Conservation (phyloP, 2,329 filamentous ascomycete species). For the Penicillium sumatraense region DNA sequence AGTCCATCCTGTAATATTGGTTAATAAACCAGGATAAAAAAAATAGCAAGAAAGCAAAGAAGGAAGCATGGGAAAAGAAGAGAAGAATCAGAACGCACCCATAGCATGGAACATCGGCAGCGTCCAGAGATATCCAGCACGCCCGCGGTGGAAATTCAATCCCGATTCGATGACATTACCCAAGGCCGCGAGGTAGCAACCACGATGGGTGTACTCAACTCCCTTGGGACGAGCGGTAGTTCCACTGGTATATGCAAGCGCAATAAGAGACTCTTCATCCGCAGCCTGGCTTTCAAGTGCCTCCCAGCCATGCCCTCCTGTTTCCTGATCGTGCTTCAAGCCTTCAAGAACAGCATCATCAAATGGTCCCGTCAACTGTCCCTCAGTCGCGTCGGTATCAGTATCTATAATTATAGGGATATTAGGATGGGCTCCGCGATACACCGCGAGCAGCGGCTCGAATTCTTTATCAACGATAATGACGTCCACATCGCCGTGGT, state of each 20-base stretch:
- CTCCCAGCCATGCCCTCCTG: slow-evolving; percentile 73
- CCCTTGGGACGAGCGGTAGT: slow-evolving; percentile 93
- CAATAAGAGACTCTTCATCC: slow-evolving; percentile 80
- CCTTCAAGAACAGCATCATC: slow-evolving; percentile 84
- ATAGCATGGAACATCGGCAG: slow-evolving; percentile 81
- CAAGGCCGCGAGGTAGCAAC: slow-evolving; percentile 81
- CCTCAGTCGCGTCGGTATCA: slow-evolving; percentile 79
- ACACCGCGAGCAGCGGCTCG: slow-evolving; percentile 69
- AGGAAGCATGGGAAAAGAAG: not conserved
- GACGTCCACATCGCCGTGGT: slow-evolving; percentile 81
- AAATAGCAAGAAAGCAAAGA: not conserved
- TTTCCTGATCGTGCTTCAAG: slow-evolving; percentile 69
- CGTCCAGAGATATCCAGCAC: slow-evolving; percentile 88
- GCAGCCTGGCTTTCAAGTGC: slow-evolving; percentile 71
- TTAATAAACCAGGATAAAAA: too few relatives aligned
- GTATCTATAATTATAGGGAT: slow-evolving; percentile 79
- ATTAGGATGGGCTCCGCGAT: slow-evolving; percentile 62
- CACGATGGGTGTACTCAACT: slow-evolving; percentile 87
- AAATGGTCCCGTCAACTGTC: slow-evolving; percentile 76
- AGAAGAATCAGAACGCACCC: slow-evolving; percentile 45
- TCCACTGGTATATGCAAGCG: slow-evolving; percentile 90
- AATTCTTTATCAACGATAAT: slow-evolving; percentile 90
- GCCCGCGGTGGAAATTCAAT: slow-evolving; percentile 70
- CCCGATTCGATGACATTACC: slow-evolving; percentile 89
- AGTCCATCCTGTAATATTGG: slow-evolving; percentile 65